phyloP scores from a whole-genome alignment of 306 rosid species.

The Comarum palustre region DNA sequence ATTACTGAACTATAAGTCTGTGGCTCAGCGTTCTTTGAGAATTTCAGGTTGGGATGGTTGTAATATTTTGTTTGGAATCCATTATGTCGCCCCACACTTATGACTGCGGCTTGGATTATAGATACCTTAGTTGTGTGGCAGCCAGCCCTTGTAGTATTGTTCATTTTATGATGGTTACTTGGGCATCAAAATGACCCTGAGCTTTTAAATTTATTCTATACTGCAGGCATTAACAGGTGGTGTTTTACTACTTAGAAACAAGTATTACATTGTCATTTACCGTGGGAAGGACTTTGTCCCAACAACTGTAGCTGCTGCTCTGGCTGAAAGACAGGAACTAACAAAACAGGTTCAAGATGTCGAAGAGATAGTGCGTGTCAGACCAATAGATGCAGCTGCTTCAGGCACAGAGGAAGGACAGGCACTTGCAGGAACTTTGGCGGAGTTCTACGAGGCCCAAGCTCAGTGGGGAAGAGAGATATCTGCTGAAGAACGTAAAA shows the following conservation, averaged over 20 bases:
- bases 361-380: constrained; percentile 58
- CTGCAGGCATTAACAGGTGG: constrained; percentile 91
- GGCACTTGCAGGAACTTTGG: constrained; percentile 75
- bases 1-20: not conserved
- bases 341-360: constrained; percentile 71
- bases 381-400: constrained; percentile 38
- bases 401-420: constrained; percentile 43
- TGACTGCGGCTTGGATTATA: not conserved
- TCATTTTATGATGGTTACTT: not conserved
- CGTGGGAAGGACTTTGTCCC: constrained; percentile 96
- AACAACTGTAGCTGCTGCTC: constrained; percentile 64
- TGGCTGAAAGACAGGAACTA: constrained; percentile 76
- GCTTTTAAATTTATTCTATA: constrained; percentile 22
- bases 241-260: constrained; percentile 79
- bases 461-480: constrained; percentile 79
- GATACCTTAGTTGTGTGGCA: not conserved
- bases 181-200: not conserved
- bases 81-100: not conserved
- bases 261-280: constrained; percentile 79
- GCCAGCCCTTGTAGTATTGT: not conserved
- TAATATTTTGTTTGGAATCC: not conserved
- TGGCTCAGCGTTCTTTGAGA: not conserved
- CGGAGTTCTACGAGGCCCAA: constrained; percentile 82
- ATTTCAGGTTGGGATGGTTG: not conserved
- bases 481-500: constrained; percentile 67